Conservation (phyloP, 1,284 basidiomycete species). For the Ceratobasidium sp. region DNA sequence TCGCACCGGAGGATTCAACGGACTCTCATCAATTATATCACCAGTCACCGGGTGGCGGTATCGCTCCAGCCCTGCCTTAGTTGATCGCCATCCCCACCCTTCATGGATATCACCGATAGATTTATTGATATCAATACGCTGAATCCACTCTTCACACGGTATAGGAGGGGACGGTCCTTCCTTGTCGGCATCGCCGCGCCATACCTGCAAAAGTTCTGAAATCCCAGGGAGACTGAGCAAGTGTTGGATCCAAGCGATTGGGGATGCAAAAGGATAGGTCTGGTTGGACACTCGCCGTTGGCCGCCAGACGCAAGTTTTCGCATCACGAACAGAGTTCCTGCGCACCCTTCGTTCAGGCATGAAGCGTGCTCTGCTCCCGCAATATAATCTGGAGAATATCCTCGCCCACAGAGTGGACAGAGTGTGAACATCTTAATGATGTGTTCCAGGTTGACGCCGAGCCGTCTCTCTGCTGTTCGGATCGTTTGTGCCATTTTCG, state of each 20-base stretch:
- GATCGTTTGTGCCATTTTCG: slow-evolving; percentile 20
- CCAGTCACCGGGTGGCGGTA: too few species aligned
- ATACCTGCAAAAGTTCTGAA: too few species aligned
- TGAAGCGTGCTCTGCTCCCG: not conserved
- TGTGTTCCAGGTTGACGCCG: not conserved
- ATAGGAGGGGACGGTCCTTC: not conserved
- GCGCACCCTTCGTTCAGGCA: slow-evolving; percentile 2
- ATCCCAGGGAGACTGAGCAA: too few species aligned
- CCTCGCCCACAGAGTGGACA: not conserved
- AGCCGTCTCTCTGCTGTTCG: not conserved
- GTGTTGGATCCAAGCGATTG: too few species aligned
- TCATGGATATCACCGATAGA: not conserved
- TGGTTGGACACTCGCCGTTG: too few species aligned
- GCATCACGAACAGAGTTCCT: not conserved
- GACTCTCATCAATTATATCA: too few species aligned
- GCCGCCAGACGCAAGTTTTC: not conserved
- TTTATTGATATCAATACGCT: not conserved
- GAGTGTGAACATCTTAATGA: slow-evolving; percentile 10
- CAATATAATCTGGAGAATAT: slow-evolving; percentile 17
- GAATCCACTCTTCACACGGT: not conserved
- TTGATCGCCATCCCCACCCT: too few species aligned
- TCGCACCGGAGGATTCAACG: not conserved
- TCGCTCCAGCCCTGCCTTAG: too few species aligned
- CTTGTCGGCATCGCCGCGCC: not conserved
- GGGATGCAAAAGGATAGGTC: too few species aligned